Conservation (phyloP, 2,329 filamentous ascomycete genomes). For the Verticillium klebahnii region DNA sequence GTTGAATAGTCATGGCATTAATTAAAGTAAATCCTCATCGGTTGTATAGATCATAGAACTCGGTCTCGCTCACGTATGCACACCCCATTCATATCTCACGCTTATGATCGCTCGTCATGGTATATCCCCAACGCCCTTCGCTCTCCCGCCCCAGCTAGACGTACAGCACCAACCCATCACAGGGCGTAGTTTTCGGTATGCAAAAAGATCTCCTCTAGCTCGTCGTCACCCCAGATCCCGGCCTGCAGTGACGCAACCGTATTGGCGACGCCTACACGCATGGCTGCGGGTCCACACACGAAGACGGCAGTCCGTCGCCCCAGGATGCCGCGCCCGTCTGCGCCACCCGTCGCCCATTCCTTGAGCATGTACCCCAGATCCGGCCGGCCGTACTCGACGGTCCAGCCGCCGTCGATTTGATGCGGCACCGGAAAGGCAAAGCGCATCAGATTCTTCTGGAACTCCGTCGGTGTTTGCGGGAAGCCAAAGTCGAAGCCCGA, state of each 20-base stretch:
- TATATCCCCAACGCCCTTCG: not conserved
- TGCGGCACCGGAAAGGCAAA: conserved; percentile 75
- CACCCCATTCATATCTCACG: not conserved
- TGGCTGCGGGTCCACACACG: conserved; percentile 82
- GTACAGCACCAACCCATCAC: conserved; percentile 26
- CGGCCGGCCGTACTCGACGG: conserved; percentile 85
- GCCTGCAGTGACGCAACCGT: conserved; percentile 79
- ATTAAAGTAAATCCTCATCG: not conserved
- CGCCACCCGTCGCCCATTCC: conserved; percentile 71
- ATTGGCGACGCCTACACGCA: conserved; percentile 84
- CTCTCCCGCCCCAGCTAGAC: not conserved
- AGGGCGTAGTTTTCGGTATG: conserved; percentile 95
- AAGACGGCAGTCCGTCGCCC: conserved; percentile 83
- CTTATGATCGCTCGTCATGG: conserved; percentile 3
- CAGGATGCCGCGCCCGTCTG: conserved; percentile 63
- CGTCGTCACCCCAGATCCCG: conserved; percentile 73
- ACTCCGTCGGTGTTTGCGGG: conserved; percentile 76
- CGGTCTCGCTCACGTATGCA: not conserved
- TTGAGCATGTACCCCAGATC: conserved; percentile 83
- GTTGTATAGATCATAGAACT: not conserved
- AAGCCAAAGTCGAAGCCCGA: conserved; percentile 76
- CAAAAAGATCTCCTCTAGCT: conserved; percentile 84
- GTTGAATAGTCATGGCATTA: not conserved
- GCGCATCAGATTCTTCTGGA: conserved; percentile 85
- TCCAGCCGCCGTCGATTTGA: conserved; percentile 76